These are phyloP conservation scores for Aspergillus nidulans DNA, from an alignment of 495 filamentous ascomycete genomes.

Conservation along the genomic window DNA sequence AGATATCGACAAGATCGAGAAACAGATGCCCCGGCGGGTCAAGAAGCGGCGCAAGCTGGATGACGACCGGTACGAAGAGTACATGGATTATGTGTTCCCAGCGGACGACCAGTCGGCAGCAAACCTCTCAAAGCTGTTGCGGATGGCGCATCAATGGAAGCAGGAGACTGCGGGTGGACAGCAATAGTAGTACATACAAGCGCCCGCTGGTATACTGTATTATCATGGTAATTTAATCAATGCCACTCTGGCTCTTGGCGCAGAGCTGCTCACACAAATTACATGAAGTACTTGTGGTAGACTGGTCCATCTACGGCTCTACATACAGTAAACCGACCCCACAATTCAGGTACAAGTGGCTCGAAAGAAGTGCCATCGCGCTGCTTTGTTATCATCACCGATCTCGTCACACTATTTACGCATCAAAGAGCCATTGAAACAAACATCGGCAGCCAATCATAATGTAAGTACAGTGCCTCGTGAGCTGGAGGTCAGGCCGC, in stretches of 20 bases:
- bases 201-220: too few species aligned
- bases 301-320: too few species aligned
- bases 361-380: not conserved
- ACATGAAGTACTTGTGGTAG: too few species aligned
- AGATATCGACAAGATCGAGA: conserved; percentile 79
- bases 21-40: conserved; percentile 87
- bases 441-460: not conserved
- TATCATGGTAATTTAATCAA: not conserved
- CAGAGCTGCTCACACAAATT: too few species aligned
- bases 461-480: not conserved
- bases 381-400: not conserved
- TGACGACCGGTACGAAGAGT: conserved; percentile 95
- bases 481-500: not conserved
- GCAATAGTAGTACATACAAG: not conserved
- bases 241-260: not conserved
- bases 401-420: not conserved
- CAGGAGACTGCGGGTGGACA: conserved; percentile 41
- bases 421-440: not conserved
- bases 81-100: conserved; percentile 95
- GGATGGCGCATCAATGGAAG: conserved; percentile 88
- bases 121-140: conserved; percentile 76
- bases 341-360: not conserved
- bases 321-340: too few species aligned
- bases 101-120: conserved; percentile 87
- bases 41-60: conserved; percentile 94